A percentile compares a stretch with the other conserved stretches of the same genome.
These are phyloP conservation scores for Penicillium atrosanguineum DNA, from an alignment of 495 filamentous ascomycete genomes.

Conservation along the genomic window DNA sequence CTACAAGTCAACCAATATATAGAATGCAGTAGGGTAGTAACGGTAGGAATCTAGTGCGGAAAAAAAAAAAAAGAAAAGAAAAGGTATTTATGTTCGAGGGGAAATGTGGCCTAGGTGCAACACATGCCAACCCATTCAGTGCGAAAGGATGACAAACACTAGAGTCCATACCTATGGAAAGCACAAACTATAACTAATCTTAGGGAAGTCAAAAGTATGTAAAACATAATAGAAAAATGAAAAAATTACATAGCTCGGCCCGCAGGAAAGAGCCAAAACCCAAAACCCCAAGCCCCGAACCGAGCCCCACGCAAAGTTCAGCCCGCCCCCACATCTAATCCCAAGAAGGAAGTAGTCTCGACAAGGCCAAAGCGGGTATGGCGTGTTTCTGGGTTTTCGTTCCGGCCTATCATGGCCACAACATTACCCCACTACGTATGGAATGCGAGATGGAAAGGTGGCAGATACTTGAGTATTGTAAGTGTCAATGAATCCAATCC, in stretches of 20 bases:
- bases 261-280: neutral
- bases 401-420: slow-evolving; percentile 1
- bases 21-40: slow-evolving; percentile 8
- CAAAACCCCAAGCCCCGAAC: neutral
- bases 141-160: too few relatives aligned
- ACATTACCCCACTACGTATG: neutral
- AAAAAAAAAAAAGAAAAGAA: neutral
- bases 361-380: slow-evolving; percentile 9
- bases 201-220: too few relatives aligned
- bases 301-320: neutral
- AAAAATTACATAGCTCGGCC: neutral
- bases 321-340: slow-evolving; percentile 7
- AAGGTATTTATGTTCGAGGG: neutral
- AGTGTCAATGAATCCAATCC: too few relatives aligned
- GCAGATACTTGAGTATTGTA: too few relatives aligned
- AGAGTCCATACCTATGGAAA: too few relatives aligned
- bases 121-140: neutral
- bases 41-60: neutral
- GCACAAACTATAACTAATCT: too few relatives aligned
- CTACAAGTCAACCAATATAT: neutral
- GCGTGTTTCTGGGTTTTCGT: neutral
- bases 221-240: too few relatives aligned
- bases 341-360: slow-evolving; percentile 6
- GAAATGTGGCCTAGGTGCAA: slow-evolving; percentile 1
- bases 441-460: neutral